Evolutionary conservation across 106 monocot species (phyloP), one percentile per base, ranked within the genome.

Genomic region (Acorus gramineus): DNA sequence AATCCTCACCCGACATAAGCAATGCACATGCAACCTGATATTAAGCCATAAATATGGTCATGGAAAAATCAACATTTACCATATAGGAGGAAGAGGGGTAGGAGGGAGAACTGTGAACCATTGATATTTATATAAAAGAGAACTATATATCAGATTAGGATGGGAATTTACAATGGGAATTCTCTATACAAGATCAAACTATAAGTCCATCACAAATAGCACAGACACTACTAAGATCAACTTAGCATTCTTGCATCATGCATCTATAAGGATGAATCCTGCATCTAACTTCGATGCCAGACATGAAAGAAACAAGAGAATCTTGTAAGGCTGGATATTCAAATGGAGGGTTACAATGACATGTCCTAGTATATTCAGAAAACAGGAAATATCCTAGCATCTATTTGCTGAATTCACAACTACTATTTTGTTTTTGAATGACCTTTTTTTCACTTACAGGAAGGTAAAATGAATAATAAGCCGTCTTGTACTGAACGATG

Each of bases 391-490:
- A 28, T 28, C 28, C 28, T 28, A 28, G 28, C 28, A 28, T 28
- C 28, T 28, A 28, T 28, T 28, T 28, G 28, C 28, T 44, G 44
- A 11, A 62, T 8, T 47, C 7, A 62, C 43, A 47, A 9, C 12
- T 13, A 47, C 9, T 7, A 58, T 28, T 28, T 28, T 28, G 28
- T 28, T 28, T 28, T 28, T 28, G 28, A 28, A 28, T 28, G 28
- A 28, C 28, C 28, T 28, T 28, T 28, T 28, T 66, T 11, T 3
- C 64, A 81, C 85, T 88, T 72, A 96, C 96, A 55, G 96, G 96
- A 73, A 96, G 91, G 60, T 96, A 96, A 67, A 96, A 96, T 52
- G 96, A 96, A 69, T 96, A 96, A 70, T 91, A 91, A 3, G 96
- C 90, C 13, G 96, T 96, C 69, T 96, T 96, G 74, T 87, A 91